Evolutionary conservation across 2,329 filamentous ascomycete genomes (phyloP).

Genomic region (Penicillium sp.): DNA sequence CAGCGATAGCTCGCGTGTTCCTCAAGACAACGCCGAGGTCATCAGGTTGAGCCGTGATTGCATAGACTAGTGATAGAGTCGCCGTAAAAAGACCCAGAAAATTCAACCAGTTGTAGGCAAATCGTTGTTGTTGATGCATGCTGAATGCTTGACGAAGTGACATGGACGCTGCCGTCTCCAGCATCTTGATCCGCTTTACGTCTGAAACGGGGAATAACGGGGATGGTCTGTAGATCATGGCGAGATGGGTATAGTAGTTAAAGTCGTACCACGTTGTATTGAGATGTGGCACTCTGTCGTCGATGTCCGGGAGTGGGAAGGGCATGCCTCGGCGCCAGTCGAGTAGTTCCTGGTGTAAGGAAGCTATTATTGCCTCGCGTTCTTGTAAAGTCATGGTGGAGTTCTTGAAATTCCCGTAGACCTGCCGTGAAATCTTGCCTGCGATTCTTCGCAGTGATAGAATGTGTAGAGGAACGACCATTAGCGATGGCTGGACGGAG

Average conservation of each 20-base stretch:
- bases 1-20: background rate
- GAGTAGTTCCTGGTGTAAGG: slow-evolving; percentile 40
- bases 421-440: slow-evolving; percentile 40
- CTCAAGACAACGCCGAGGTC: background rate
- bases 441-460: slow-evolving; percentile 42
- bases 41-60: background rate
- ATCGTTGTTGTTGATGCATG: background rate
- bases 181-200: background rate
- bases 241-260: slow-evolving; percentile 49
- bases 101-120: background rate
- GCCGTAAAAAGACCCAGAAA: background rate
- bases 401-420: slow-evolving; percentile 14
- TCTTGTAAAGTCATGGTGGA: background rate
- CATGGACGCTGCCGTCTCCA: background rate
- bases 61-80: background rate
- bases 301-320: slow-evolving; percentile 42
- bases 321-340: slow-evolving; percentile 48
- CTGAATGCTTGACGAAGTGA: background rate
- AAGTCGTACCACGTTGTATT: slow-evolving; percentile 48
- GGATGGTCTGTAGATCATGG: slow-evolving; percentile 47
- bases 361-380: background rate
- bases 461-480: slow-evolving; percentile 46
- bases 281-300: slow-evolving; percentile 44
- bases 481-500: slow-evolving; percentile 33
- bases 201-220: slow-evolving; percentile 26